These are phyloP conservation scores for Phycomyces nitens DNA, from an alignment of 192 early-diverging fungal genomes.

Conservation along the genomic window DNA sequence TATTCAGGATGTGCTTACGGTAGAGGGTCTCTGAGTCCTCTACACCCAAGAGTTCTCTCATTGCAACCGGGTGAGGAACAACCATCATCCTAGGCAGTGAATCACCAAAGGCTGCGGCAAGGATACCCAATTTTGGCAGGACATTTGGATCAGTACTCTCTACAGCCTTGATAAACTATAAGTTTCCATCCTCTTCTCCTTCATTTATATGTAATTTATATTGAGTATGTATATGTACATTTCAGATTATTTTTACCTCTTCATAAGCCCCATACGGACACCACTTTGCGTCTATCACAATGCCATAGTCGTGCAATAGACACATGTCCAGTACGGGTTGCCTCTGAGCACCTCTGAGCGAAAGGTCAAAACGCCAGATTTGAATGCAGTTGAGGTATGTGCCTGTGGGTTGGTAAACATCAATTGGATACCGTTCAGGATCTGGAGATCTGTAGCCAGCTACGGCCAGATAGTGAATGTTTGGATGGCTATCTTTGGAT, in stretches of 20 bases:
- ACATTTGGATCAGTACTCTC: neutral
- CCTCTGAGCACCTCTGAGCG: neutral
- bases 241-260: too few species aligned
- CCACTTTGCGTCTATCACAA: constrained; percentile 35
- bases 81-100: constrained; percentile 25
- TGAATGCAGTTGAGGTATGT: constrained; percentile 33
- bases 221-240: too few species aligned
- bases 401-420: constrained; percentile 1
- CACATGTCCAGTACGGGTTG: constrained; percentile 35
- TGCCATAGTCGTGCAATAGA: constrained; percentile 39
- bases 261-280: constrained; percentile 45
- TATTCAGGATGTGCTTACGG: neutral
- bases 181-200: neutral
- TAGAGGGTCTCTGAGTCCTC: neutral
- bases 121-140: constrained; percentile 34
- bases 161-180: neutral
- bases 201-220: neutral
- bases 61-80: constrained; percentile 32
- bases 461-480: constrained; percentile 38
- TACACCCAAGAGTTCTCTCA: constrained; percentile 1
- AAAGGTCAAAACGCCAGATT: constrained; percentile 35
- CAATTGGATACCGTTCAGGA: constrained; percentile 25
- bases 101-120: constrained; percentile 36
- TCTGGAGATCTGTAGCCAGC: constrained; percentile 29
- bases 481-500: neutral